Evolutionary conservation across 768 basidiomycete genomes (phyloP), one percentile per base, ranked within the genome.

Genomic region (Kwoniella bestiolae): DNA sequence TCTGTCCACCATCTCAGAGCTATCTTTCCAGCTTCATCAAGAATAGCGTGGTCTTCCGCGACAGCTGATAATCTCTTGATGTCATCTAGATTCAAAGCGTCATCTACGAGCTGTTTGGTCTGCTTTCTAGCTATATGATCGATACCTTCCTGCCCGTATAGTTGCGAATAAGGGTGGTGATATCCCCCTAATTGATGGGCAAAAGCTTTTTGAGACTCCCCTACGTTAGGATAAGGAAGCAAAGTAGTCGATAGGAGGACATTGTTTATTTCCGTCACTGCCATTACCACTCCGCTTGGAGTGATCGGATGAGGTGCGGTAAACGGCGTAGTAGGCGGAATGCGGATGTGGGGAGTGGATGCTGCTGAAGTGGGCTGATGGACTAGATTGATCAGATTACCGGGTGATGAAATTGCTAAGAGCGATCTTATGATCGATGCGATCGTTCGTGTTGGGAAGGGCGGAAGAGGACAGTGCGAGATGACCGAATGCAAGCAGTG

Each of bases 1-100:
- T 79, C 70, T 8, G 56, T 66, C 78, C 75, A 77, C 75, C 75
- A 77, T 31, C 64, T 50, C 9, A 73, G 47, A 21, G 71, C 71
- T 6, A 63, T 52, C 18, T 46, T 56, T 11, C 52, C 59, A 14
- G 70, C 56, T 14, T 69, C 56, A 16, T 67, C 56, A 28, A 76
- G 35, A 12, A 64, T 57, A 3, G 44, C 52, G 45, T 60, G 56
- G n/a, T 63, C 73, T 31, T 41, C 55, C 12, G 55, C 21, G 18
- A 23, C 56, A 11, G 32, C 41, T n/a, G 34, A 55, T 26, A 69
- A 47, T 28, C 34, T 53, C 9, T 47, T n/a, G 6, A 49, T n/a
- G 6, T 61, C 34, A 6, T 65, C 56, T 6, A 26, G 9, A 3
- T 34, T 7, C 34, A 65, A n/a, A 1, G 55, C 29, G n/a, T 56